Conservation (phyloP, 176 grass and related monocot genomes). For the Oryza glumipatula region DNA sequence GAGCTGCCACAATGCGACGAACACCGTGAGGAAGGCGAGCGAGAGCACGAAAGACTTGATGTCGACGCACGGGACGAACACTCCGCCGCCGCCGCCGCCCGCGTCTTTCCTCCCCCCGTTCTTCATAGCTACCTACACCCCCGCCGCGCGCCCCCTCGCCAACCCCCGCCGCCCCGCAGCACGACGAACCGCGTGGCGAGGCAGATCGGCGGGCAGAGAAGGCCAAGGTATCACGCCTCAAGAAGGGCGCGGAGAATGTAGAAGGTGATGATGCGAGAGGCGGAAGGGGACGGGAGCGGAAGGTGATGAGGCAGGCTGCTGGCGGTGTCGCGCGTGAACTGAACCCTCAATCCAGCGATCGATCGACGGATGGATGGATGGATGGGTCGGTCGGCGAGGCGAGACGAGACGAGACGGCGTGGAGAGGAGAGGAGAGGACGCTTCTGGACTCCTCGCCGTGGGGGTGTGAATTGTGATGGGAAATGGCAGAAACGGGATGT, state of each 20-base stretch:
- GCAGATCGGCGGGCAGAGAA: neutral
- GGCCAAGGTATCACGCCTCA: neutral
- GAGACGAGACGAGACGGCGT: too few species aligned
- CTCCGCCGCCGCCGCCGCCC: conserved; percentile 30
- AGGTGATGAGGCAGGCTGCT: neutral
- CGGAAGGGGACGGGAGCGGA: too few species aligned
- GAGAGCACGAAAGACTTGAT: conserved; percentile 71
- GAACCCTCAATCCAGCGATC: neutral
- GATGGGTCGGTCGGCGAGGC: neutral
- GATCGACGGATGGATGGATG: neutral
- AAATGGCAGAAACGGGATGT: neutral
- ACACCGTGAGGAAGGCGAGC: conserved; percentile 69
- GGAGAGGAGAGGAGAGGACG: neutral
- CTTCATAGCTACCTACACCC: conserved; percentile 47
- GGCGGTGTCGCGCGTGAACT: neutral
- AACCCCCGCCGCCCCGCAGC: neutral
- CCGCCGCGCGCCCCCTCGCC: too few species aligned
- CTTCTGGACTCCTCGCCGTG: conserved; percentile 30
- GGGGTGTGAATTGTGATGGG: neutral
- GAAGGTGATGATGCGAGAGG: neutral
- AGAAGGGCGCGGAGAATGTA: neutral
- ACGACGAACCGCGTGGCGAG: neutral
- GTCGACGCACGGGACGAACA: conserved; percentile 66
- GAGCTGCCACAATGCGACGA: conserved; percentile 83
- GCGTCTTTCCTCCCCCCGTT: conserved; percentile 52